These are phyloP conservation scores for Rhizopus sp. DNA, from an alignment of 371 early-diverging fungal species.

Conservation along the genomic window DNA sequence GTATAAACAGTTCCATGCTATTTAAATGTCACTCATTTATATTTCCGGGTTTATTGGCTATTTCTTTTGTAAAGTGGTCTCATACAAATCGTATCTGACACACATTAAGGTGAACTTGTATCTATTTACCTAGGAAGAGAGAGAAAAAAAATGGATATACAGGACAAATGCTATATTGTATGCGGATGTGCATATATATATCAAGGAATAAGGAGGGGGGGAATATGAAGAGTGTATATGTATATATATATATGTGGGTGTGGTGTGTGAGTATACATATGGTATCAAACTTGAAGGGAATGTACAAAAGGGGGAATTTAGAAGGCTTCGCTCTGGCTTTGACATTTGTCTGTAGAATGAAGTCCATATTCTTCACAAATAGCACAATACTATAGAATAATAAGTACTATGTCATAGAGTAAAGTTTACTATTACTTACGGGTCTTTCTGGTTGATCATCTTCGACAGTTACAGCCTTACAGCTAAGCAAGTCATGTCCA, in stretches of 20 bases:
- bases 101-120: background rate
- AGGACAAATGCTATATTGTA: no score
- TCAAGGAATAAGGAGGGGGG: no score
- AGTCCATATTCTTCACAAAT: slow-evolving; percentile 68
- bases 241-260: no score
- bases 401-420: background rate
- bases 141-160: background rate
- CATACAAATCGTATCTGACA: background rate
- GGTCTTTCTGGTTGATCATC: slow-evolving; percentile 9
- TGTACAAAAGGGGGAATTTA: slow-evolving; percentile 19
- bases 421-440: slow-evolving; percentile 3
- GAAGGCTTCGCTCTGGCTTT: slow-evolving; percentile 64
- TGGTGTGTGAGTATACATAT: no score
- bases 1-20: no score
- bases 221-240: no score
- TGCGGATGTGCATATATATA: no score
- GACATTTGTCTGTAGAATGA: slow-evolving; percentile 70
- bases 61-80: background rate
- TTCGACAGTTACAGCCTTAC: slow-evolving; percentile 46
- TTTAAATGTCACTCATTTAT: background rate
- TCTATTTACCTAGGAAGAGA: background rate
- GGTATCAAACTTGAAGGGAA: background rate
- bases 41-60: background rate
- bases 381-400: slow-evolving; percentile 59
- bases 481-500: slow-evolving; percentile 71